Evolutionary conservation across 495 filamentous ascomycete genomes (phyloP).

Genomic region (Penicillium samsonianum): DNA sequence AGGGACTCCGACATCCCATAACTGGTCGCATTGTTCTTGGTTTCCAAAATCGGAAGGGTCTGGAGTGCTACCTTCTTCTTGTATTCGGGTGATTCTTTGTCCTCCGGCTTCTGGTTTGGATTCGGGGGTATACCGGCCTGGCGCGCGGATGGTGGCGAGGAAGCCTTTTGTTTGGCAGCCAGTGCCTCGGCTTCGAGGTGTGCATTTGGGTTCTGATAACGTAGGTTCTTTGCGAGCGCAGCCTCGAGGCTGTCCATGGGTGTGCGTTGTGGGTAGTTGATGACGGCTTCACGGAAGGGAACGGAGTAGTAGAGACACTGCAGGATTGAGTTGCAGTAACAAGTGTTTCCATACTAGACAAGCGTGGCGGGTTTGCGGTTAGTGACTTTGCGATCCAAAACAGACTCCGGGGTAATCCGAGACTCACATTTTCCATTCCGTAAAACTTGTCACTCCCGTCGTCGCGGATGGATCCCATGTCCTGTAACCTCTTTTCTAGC

Average conservation of each 20-base stretch:
- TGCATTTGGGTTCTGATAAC: constrained; percentile 48
- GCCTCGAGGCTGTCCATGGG: constrained; percentile 55
- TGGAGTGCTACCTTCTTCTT: constrained; percentile 94
- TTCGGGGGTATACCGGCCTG: constrained; percentile 52
- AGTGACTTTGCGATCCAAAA: not conserved
- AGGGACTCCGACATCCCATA: constrained; percentile 95
- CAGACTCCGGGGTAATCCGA: not conserved
- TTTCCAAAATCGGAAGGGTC: constrained; percentile 79
- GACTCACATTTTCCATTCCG: constrained; percentile 92
- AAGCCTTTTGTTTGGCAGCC: constrained; percentile 47
- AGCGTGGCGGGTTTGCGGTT: not conserved
- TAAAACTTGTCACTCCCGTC: constrained; percentile 99
- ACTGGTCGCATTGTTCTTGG: constrained; percentile 71
- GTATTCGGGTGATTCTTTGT: constrained; percentile 84
- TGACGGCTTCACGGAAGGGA: constrained; percentile 90
- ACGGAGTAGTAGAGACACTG: constrained; percentile 96
- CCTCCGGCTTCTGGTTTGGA: constrained; percentile 71
- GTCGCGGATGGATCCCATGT: constrained; percentile 72
- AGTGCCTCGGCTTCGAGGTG: constrained; percentile 45
- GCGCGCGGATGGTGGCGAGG: constrained; percentile 39
- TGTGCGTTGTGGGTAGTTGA: constrained; percentile 79
- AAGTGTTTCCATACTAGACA: constrained; percentile 89
- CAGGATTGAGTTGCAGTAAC: constrained; percentile 97
- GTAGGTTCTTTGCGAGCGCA: constrained; percentile 45
- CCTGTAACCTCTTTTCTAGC: constrained; percentile 77